These are phyloP conservation scores for Camelina neglecta DNA, from an alignment of 345 rosid genomes.

Conservation along the genomic window DNA sequence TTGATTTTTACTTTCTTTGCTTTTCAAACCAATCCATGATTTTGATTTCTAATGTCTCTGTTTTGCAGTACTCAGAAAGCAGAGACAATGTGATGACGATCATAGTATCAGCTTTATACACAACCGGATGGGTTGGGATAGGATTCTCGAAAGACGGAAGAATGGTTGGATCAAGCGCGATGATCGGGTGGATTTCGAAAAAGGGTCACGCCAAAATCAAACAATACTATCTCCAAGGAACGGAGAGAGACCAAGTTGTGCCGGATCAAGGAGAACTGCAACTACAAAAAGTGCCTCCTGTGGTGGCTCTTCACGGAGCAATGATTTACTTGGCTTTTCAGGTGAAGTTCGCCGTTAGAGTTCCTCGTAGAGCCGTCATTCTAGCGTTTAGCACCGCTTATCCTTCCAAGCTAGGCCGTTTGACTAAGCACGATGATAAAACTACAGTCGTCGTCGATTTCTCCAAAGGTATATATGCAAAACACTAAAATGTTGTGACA, in stretches of 20 bases:
- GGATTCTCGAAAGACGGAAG: constrained; percentile 88
- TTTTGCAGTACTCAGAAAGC: constrained; percentile 66
- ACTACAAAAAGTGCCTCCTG: constrained; percentile 68
- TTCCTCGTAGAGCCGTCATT: constrained; percentile 63
- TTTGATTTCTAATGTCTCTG: neutral
- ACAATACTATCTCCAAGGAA: constrained; percentile 79
- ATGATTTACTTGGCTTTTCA: constrained; percentile 82
- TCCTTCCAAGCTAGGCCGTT: constrained; percentile 55
- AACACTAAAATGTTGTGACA: neutral
- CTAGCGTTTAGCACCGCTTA: constrained; percentile 67
- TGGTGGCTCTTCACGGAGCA: constrained; percentile 73
- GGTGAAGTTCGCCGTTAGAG: constrained; percentile 57
- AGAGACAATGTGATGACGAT: constrained; percentile 71
- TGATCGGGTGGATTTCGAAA: constrained; percentile 84
- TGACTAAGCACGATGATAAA: constrained; percentile 71
- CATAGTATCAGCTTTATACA: constrained; percentile 74
- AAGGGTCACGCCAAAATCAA: constrained; percentile 77
- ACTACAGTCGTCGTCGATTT: constrained; percentile 73
- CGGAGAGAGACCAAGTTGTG: constrained; percentile 60
- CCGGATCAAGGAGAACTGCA: constrained; percentile 78
- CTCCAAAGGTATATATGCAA: constrained; percentile 51
- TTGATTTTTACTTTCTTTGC: neutral
- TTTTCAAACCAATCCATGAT: neutral
- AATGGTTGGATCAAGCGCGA: constrained; percentile 92
- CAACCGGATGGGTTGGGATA: constrained; percentile 91